phyloP scores from a whole-genome alignment of 1,284 basidiomycete genomes.

The Cerrena zonata region DNA sequence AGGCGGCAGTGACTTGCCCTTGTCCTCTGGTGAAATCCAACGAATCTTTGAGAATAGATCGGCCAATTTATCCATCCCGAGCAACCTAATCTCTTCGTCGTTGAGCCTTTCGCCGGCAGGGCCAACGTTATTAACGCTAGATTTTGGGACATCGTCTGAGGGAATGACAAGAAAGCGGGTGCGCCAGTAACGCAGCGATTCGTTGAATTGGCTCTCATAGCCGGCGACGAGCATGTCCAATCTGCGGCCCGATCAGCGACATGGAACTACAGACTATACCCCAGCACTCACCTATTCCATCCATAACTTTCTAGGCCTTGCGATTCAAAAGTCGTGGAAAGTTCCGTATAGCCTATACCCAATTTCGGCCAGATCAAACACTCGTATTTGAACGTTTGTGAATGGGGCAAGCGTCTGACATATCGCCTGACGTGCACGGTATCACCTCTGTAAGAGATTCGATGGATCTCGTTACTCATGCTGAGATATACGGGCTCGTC shows the following conservation, averaged over 20 bases:
- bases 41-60: slow-evolving; percentile 80
- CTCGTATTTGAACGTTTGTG: slow-evolving; percentile 68
- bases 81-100: slow-evolving; percentile 81
- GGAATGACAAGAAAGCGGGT: slow-evolving; percentile 94
- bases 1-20: slow-evolving; percentile 43
- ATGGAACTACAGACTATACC: slow-evolving; percentile 3
- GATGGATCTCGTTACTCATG: slow-evolving; percentile 92
- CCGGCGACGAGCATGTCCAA: slow-evolving; percentile 82
- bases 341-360: slow-evolving; percentile 80
- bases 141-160: slow-evolving; percentile 59
- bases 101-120: slow-evolving; percentile 67
- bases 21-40: slow-evolving; percentile 67
- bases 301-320: slow-evolving; percentile 77
- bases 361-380: slow-evolving; percentile 92
- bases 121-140: slow-evolving; percentile 36
- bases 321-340: slow-evolving; percentile 70
- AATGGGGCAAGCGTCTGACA: slow-evolving; percentile 67
- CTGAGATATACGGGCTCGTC: slow-evolving; percentile 82
- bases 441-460: slow-evolving; percentile 82
- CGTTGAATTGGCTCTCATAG: slow-evolving; percentile 76
- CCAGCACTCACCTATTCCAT: slow-evolving; percentile 61
- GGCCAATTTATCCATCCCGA: slow-evolving; percentile 88
- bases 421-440: slow-evolving; percentile 85
- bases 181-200: slow-evolving; percentile 86
- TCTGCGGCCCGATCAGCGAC: slow-evolving; percentile 28